These are phyloP conservation scores for Wallacemonas sp. DNA, from an alignment of 208 protist species.

Conservation along the genomic window DNA sequence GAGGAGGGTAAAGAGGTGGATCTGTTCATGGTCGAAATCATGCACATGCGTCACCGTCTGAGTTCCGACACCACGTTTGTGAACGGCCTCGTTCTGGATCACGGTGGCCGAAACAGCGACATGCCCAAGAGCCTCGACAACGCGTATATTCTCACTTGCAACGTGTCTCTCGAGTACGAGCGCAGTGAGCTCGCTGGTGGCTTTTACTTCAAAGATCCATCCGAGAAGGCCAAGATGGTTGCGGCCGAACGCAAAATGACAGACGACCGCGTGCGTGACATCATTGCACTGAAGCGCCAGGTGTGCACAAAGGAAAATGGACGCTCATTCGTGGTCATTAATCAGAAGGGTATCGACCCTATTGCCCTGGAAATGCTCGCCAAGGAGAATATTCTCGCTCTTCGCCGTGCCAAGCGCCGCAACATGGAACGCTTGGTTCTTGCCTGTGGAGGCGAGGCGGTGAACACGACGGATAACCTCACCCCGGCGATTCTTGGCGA, in stretches of 20 bases:
- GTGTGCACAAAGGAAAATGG: constrained; percentile 94
- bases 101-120: constrained; percentile 99
- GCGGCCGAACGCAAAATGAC: constrained; percentile 96
- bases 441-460: constrained; percentile 97
- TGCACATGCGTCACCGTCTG: constrained; percentile 98
- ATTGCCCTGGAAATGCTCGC: constrained; percentile 99
- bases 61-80: constrained; percentile 97
- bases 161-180: constrained; percentile 99
- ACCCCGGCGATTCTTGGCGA: constrained; percentile 93
- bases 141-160: constrained; percentile 98
- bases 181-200: constrained; percentile 98
- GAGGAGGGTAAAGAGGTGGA: constrained; percentile 91
- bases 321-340: constrained; percentile 99
- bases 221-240: constrained; percentile 97
- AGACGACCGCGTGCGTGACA: constrained; percentile 96
- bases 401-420: constrained; percentile 98
- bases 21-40: constrained; percentile 99
- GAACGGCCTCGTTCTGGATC: constrained; percentile 99
- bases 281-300: constrained; percentile 99
- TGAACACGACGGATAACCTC: constrained; percentile 99
- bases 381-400: constrained; percentile 98
- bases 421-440: constrained; percentile 99
- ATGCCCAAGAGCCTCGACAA: constrained; percentile 98
- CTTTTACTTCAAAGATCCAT: constrained; percentile 98
- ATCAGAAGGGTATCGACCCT: constrained; percentile 99